These are phyloP conservation scores for Vicia sativa DNA, from an alignment of 306 rosid genomes.

Conservation along the genomic window DNA sequence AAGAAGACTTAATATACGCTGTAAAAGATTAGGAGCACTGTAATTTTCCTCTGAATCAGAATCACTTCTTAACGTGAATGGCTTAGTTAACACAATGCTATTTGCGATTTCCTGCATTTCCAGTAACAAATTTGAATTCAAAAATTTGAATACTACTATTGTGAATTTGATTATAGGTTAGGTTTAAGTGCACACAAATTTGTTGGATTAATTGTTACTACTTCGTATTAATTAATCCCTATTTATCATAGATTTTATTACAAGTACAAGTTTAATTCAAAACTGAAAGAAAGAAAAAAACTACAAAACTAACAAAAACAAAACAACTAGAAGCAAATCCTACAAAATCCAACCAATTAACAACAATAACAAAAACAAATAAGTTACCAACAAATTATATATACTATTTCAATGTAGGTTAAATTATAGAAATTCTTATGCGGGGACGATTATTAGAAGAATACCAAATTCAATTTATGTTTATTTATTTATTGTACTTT, in stretches of 20 bases:
- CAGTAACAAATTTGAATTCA: background rate
- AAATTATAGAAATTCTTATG: too few relatives aligned
- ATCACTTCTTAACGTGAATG: constrained; percentile 42
- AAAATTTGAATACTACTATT: background rate
- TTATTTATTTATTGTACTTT: too few relatives aligned
- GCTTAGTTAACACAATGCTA: constrained; percentile 52
- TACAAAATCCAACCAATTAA: too few relatives aligned
- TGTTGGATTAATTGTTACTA: background rate
- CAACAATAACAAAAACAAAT: too few relatives aligned
- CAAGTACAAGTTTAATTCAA: background rate
- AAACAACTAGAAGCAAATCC: too few relatives aligned
- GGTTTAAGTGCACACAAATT: background rate
- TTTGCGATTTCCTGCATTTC: constrained; percentile 24
- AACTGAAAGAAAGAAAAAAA: too few relatives aligned
- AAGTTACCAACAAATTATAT: too few relatives aligned
- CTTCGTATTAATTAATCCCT: background rate
- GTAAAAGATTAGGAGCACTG: constrained; percentile 60
- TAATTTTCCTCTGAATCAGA: constrained; percentile 44
- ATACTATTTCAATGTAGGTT: too few relatives aligned
- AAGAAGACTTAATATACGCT: constrained; percentile 57
- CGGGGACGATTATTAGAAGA: too few relatives aligned
- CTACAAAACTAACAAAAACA: too few relatives aligned
- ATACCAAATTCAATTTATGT: too few relatives aligned
- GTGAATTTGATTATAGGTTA: background rate
- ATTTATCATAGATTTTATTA: background rate